A percentile compares a stretch with the other conserved stretches of the same genome.
phyloP scores from a whole-genome alignment of 2,329 filamentous ascomycete genomes.

The Aspergillus sp. region DNA sequence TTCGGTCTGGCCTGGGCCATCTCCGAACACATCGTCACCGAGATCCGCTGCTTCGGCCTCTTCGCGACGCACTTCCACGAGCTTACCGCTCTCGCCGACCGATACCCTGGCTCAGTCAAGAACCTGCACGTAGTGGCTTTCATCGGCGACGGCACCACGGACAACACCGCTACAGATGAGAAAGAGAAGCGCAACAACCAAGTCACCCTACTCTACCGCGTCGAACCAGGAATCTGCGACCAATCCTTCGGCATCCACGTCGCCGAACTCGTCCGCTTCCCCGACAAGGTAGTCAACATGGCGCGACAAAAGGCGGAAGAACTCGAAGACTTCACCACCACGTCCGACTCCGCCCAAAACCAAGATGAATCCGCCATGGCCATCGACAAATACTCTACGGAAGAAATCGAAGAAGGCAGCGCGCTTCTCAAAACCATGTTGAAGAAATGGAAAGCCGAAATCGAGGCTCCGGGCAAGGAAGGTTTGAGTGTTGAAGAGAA shows the following conservation, averaged over 20 bases:
- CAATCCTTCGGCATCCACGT: slow-evolving; percentile 99
- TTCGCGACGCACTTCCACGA: slow-evolving; percentile 99
- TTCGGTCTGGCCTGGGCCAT: slow-evolving; percentile 99
- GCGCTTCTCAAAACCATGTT: slow-evolving; percentile 80
- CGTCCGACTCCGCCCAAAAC: slow-evolving; percentile 34
- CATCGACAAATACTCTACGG: slow-evolving; percentile 63
- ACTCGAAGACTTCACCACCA: slow-evolving; percentile 77
- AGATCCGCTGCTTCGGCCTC: slow-evolving; percentile 90
- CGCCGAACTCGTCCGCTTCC: slow-evolving; percentile 92
- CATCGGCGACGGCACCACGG: slow-evolving; percentile 57
- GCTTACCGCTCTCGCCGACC: slow-evolving; percentile 83
- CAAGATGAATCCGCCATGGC: slow-evolving; percentile 38
- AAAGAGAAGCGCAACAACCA: slow-evolving; percentile 61
- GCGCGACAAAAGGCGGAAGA: slow-evolving; percentile 98
- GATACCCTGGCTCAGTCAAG: slow-evolving; percentile 75
- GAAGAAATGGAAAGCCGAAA: slow-evolving; percentile 75
- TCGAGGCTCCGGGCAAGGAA: slow-evolving; percentile 61
- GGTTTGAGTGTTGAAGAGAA: slow-evolving; percentile 70
- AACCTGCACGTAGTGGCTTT: slow-evolving; percentile 97
- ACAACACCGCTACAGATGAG: slow-evolving; percentile 37
- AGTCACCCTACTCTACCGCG: slow-evolving; percentile 95
- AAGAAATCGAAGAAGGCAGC: slow-evolving; percentile 88
- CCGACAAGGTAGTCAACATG: slow-evolving; percentile 97
- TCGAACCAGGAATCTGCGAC: slow-evolving; percentile 91
- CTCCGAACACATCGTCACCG: slow-evolving; percentile 92